Base-by-base conservation (phyloP, 2,329 filamentous ascomycete genomes). In the Westerdykella aurantiaca region DNA sequence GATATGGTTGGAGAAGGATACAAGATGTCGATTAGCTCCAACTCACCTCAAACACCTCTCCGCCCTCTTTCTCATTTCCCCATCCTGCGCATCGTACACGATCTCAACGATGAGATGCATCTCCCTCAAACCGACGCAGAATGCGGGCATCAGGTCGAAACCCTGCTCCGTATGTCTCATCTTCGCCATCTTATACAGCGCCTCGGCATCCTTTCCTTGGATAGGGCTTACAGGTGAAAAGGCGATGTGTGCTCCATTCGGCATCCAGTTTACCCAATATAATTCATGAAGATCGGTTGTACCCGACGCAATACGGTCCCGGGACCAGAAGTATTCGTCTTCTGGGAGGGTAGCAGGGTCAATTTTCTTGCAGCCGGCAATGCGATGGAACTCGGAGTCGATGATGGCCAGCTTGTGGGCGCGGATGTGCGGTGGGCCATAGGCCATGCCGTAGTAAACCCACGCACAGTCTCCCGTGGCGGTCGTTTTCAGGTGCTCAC, bases 201-300 rank as follows among this genome's bases (percentile, higher is more conserved):
- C 58, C 12, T 55, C 62, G 4, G 71, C 72, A 42, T 74, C 72
- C 2, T 56, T 49, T 4, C 69, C 70, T 13, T 64, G 63, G 45
- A 74, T 71, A 7, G 69, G 68, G 25, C 63, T 67, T n/a, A 75
- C 67, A n/a, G 71, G 71, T 23, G 67, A 70, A 54, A 73, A 72
- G 6, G 64, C 67, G 10, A 73, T 57, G 45, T 73, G 71, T 1
- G 66, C 63, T 6, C 70, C 71, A 47, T 73, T 72, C 6, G 69
- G 68, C 39, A 71, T 55, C 70, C 70, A 72, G 46, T 57, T 56
- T 4, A 57, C 51, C 56, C 56, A 59, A 14, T 54, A 51, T 37
- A 74, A 46, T 52, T 74, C 71, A n/a, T 69, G 60, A 1, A 69
- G 37, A 41, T 51, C 48, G 2, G 56, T 54, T 10, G 48, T 50